Conservation (phyloP, 495 filamentous ascomycete genomes). For the Penicillium parvum region DNA sequence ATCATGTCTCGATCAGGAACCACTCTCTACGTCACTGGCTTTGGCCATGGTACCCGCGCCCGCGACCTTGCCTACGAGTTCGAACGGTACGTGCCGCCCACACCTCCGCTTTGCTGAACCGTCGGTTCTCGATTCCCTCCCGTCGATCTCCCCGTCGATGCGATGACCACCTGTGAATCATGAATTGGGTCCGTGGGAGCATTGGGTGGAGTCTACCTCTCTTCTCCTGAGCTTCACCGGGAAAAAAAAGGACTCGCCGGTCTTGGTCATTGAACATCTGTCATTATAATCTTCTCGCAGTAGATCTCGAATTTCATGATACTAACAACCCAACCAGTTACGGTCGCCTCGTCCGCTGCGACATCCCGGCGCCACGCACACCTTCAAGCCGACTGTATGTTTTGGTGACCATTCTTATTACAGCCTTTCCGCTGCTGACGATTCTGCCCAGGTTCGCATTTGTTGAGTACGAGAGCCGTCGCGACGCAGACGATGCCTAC, state of each 20-base stretch:
- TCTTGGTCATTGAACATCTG: conserved; percentile 14
- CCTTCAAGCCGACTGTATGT: conserved; percentile 92
- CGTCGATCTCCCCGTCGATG: conserved; percentile 8
- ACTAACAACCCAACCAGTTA: conserved; percentile 57
- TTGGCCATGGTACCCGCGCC: conserved; percentile 97
- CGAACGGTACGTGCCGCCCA: conserved; percentile 89
- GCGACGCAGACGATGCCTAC: conserved; percentile 98
- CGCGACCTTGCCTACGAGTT: conserved; percentile 99
- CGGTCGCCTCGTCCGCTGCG: conserved; percentile 96
- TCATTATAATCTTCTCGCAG: conserved; percentile 8
- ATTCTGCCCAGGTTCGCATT: conserved; percentile 81
- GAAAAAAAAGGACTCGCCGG: background rate
- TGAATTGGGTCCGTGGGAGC: background rate
- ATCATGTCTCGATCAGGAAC: conserved; percentile 89
- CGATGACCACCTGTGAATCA: conserved; percentile 11
- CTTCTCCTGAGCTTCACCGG: background rate
- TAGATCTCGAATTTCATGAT: background rate
- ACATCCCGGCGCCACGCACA: conserved; percentile 93
- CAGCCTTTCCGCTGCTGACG: conserved; percentile 18
- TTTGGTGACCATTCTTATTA: too few species aligned
- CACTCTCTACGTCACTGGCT: conserved; percentile 95
- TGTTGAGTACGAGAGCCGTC: conserved; percentile 98
- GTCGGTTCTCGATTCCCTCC: conserved; percentile 19
- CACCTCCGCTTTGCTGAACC: conserved; percentile 34
- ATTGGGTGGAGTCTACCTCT: background rate